Evolutionary conservation across 768 basidiomycete species (phyloP), one percentile per base, ranked within the genome.

Genomic region (Suillus subalutaceus): DNA sequence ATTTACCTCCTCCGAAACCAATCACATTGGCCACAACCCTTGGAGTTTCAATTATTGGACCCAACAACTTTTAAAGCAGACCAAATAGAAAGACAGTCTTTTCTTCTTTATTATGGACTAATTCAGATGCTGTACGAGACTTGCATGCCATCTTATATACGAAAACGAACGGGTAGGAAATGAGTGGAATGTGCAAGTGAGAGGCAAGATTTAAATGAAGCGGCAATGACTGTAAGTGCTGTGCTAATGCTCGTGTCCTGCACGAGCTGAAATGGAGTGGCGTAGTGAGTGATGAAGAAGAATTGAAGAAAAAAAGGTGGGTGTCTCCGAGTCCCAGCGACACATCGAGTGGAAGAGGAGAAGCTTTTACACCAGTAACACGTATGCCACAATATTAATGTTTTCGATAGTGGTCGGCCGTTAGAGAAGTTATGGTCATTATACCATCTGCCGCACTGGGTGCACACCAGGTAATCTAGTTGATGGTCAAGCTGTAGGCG

Each of bases 401-500:
- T 26, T 50, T 52, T 48, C n/a, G 46, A 48, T n/a, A n/a, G 23
- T 23, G 13, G 48, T 30, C 16, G 30, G 30, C 15, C 16, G 9
- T n/a, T 18, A 53, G 30, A 53, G 13, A 13, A 50, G 5, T 6
- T 23, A 13, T n/a, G 6, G 37, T 26, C 23, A 15, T 18, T 12
- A 40, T 38, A 26, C 38, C 23, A 40, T 59, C 7, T 9, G 18
- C 40, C 40, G 26, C 10, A 12, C 26, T 1, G 23, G 23, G 13
- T 16, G n/a, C 4, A 58, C 23, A 16, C 7, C 15, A 40, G 16
- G 5, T 10, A 2, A 5, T n/a, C 78, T 70, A 86, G 72, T 81
- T 79, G 71, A 87, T 81, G 2, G 74, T 77, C 53, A 86, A 64
- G 64, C 79, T 83, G 73, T 82, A 87, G 1, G 80, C 71, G 62